Conservation (phyloP, 2,329 filamentous ascomycete species). For the Colletotrichum spinosum region DNA sequence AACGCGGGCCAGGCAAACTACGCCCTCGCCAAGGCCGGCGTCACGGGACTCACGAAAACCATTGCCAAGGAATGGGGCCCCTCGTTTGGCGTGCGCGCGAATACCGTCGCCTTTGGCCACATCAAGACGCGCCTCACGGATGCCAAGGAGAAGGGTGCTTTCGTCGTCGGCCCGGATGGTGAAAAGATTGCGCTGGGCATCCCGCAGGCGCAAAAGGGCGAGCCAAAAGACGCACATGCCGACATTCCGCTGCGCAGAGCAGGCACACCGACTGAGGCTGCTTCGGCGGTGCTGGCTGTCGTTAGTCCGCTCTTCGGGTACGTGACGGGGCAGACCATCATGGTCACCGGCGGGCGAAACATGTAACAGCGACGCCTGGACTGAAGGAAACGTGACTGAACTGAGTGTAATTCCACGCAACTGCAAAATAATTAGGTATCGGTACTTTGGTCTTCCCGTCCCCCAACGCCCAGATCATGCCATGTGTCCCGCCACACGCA, state of each 20-base stretch:
- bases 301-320: slow-evolving; percentile 87
- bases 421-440: slow-evolving; percentile 36
- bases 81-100: slow-evolving; percentile 82
- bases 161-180: slow-evolving; percentile 80
- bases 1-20: slow-evolving; percentile 96
- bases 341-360: slow-evolving; percentile 81
- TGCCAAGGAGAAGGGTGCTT: slow-evolving; percentile 86
- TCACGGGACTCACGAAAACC: slow-evolving; percentile 86
- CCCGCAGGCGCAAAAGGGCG: slow-evolving; percentile 67
- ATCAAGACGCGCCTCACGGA: slow-evolving; percentile 85
- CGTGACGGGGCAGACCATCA: slow-evolving; percentile 88
- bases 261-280: slow-evolving; percentile 84
- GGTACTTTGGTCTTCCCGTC: slow-evolving; percentile 34
- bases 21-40: slow-evolving; percentile 84
- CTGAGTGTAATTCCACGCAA: slow-evolving; percentile 13
- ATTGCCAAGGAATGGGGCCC: slow-evolving; percentile 93
- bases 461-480: slow-evolving; percentile 35
- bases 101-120: slow-evolving; percentile 86
- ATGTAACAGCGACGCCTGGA: slow-evolving; percentile 54
- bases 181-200: slow-evolving; percentile 81
- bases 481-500: slow-evolving; percentile 18
- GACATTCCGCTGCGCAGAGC: slow-evolving; percentile 85
- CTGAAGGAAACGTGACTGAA: not conserved
- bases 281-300: slow-evolving; percentile 80
- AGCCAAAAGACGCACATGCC: slow-evolving; percentile 56